Evolutionary conservation across 78 protist genomes (phyloP).

Genomic region (Emiliania huxleyi): DNA sequence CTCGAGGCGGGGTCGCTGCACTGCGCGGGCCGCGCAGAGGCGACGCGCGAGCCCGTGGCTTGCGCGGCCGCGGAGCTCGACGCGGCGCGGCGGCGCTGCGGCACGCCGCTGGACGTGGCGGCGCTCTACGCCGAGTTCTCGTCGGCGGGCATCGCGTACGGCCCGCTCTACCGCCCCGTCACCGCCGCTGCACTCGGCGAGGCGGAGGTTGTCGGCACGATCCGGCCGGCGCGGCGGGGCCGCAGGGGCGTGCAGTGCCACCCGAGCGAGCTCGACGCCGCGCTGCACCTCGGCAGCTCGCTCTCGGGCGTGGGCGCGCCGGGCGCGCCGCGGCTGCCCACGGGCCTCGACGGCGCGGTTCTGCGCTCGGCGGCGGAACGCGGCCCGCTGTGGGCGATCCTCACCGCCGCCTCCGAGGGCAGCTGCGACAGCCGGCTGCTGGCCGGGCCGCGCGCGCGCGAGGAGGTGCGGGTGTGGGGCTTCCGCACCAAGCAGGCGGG

Average conservation of each 20-base stretch:
- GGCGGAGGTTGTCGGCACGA: not conserved
- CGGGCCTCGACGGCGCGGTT: not conserved
- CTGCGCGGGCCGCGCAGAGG: not conserved
- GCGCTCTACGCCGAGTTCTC: not conserved
- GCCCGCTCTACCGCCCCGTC: not conserved
- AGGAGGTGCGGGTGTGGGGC: not conserved
- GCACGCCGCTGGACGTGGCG: not conserved
- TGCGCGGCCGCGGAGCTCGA: not conserved
- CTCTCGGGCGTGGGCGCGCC: not conserved
- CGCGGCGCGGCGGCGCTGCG: not conserved
- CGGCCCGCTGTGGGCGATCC: not conserved
- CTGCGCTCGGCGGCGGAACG: not conserved
- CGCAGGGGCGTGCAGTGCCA: not conserved
- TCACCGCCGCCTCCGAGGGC: not conserved
- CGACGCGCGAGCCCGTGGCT: not conserved
- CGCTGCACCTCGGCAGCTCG: not conserved
- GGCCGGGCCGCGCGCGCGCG: not conserved
- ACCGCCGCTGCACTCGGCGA: not conserved
- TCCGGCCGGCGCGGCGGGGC: not conserved
- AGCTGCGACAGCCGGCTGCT: not conserved
- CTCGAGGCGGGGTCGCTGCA: not conserved
- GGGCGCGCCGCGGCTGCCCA: not conserved
- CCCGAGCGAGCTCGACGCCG: not conserved
- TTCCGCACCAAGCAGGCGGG: not conserved
- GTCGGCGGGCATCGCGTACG: not conserved